phyloP scores from a whole-genome alignment of 805 yeast genomes.

The Hanseniaspora singularis region DNA sequence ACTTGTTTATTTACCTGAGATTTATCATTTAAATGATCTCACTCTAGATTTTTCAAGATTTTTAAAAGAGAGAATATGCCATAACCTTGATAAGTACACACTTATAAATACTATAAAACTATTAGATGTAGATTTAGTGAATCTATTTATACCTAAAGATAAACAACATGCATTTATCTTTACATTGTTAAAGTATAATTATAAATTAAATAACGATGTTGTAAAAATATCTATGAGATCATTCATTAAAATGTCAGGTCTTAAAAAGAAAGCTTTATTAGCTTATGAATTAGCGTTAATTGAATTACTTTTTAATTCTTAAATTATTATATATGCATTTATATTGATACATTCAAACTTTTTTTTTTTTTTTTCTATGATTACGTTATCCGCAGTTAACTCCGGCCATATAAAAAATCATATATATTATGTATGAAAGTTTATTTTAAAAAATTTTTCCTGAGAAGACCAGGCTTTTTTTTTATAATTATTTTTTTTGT shows the following conservation, averaged over 20 bases:
- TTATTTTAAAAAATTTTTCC: too few species aligned
- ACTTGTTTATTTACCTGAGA: neutral
- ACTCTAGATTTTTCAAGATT: neutral
- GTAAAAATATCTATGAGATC: neutral
- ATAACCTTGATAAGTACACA: neutral
- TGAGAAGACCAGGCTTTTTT: too few species aligned
- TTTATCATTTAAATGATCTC: constrained; percentile 4
- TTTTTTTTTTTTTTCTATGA: neutral
- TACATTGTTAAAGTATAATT: constrained; percentile 36
- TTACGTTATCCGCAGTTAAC: too few species aligned
- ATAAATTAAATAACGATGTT: constrained; percentile 35
- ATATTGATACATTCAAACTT: too few species aligned
- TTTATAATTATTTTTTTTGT: too few species aligned
- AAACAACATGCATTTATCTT: constrained; percentile 31
- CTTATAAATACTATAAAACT: constrained; percentile 1
- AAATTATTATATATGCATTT: too few species aligned
- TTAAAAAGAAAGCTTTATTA: neutral
- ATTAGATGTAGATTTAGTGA: neutral
- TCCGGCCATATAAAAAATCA: too few species aligned
- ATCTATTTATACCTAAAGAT: neutral
- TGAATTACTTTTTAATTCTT: neutral
- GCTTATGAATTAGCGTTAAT: constrained; percentile 4
- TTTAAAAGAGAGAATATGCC: constrained; percentile 5
- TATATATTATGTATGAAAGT: too few species aligned
- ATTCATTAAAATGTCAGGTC: constrained; percentile 7